A percentile compares a stretch with the other conserved stretches of the same genome.
Evolutionary conservation across 129 eudicot genomes (phyloP).

Genomic region (Chrysanthemum lavandulifolium): DNA sequence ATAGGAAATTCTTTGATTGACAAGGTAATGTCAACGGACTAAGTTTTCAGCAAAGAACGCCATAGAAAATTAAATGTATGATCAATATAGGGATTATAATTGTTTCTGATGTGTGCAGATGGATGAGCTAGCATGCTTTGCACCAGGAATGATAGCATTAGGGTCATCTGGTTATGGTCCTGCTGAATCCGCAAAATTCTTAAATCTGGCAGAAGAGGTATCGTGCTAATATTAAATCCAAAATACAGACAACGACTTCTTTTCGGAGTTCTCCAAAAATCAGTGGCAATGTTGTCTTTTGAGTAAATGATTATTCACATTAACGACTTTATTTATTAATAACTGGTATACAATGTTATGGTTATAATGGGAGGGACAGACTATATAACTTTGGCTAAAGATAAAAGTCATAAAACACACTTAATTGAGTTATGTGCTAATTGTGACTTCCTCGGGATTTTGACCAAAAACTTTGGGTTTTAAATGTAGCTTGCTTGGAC

Average conservation of each 20-base stretch:
- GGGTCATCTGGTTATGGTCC: slow-evolving; percentile 91
- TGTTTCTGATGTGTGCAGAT: slow-evolving; percentile 50
- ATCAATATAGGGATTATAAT: slow-evolving; percentile 6
- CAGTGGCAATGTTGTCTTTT: no score
- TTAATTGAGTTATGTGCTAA: background rate
- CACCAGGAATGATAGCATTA: slow-evolving; percentile 97
- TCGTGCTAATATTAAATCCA: background rate
- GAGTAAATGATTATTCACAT: no score
- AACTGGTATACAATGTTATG: background rate
- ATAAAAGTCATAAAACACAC: background rate
- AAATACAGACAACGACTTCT: background rate
- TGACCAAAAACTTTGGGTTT: slow-evolving; percentile 20
- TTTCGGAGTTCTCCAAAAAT: slow-evolving; percentile 8
- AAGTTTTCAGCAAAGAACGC: background rate
- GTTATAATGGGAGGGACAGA: no score
- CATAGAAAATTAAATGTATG: background rate
- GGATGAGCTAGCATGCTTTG: slow-evolving; percentile 99
- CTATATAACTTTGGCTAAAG: no score
- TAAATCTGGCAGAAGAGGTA: slow-evolving; percentile 97
- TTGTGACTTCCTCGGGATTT: background rate
- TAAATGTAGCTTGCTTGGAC: slow-evolving; percentile 97
- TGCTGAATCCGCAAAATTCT: slow-evolving; percentile 59
- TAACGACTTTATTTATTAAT: no score
- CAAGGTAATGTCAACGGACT: slow-evolving; percentile 50
- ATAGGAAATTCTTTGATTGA: slow-evolving; percentile 65